Conservation (phyloP, 1,284 basidiomycete genomes). For the Ceratobasidium sp. region DNA sequence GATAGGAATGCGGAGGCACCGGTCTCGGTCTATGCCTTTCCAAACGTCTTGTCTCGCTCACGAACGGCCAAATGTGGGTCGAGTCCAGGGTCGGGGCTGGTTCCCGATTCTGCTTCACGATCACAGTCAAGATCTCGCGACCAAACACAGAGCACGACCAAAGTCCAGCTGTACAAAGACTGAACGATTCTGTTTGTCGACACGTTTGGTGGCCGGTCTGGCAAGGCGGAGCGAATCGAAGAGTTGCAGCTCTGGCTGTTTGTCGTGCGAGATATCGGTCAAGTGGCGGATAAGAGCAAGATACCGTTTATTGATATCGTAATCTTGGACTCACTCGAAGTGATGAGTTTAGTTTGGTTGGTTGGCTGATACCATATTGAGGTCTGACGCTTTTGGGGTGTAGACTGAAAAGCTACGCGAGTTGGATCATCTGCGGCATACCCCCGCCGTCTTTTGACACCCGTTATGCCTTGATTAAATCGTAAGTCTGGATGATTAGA, state of each 20-base stretch:
- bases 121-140: conserved; percentile 83
- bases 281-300: conserved; percentile 84
- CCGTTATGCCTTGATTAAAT: conserved; percentile 80
- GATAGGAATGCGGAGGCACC: conserved; percentile 95
- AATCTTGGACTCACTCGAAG: conserved; percentile 88
- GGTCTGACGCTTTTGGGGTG: conserved; percentile 30
- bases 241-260: conserved; percentile 88
- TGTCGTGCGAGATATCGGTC: conserved; percentile 81
- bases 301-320: conserved; percentile 96
- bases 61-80: conserved; percentile 99
- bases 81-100: conserved; percentile 93
- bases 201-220: conserved; percentile 82
- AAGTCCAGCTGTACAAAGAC: conserved; percentile 84
- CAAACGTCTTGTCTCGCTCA: conserved; percentile 95
- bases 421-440: conserved; percentile 95
- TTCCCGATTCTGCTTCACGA: conserved; percentile 97
- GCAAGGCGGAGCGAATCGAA: conserved; percentile 83
- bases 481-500: conserved; percentile 65
- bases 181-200: conserved; percentile 92
- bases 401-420: conserved; percentile 92
- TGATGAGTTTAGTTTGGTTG: conserved; percentile 70
- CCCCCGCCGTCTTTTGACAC: conserved; percentile 97
- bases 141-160: conserved; percentile 64
- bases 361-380: not conserved
- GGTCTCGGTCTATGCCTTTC: conserved; percentile 97